Evolutionary conservation across 768 basidiomycete species (phyloP), one percentile per base, ranked within the genome.

Genomic region (Suillus discolor): DNA sequence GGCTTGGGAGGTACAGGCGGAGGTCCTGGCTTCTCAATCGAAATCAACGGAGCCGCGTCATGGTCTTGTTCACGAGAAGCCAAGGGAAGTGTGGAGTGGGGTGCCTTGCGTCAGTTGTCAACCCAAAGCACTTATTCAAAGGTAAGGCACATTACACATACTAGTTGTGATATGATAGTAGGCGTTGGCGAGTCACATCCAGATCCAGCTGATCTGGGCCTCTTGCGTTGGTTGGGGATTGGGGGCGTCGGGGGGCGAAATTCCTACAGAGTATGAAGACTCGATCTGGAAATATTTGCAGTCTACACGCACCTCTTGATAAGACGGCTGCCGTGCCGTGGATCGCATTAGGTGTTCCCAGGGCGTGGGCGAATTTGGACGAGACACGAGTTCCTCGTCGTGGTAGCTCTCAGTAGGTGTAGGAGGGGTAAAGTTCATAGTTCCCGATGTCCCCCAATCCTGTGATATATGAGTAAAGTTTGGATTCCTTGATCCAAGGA

Each of bases 171-270:
- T 69, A 66, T 66, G 65, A 68, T 71, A 61, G 63, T 41, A 64
- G 65, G 75, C 69, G 69, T 72, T 49, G 70, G 75, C 63, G 69
- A 81, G 23, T 78, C 72, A 67, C 57, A 72, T 75, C 70, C 83
- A 75, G 70, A 69, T 45, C 75, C 75, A 16, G 62, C 57, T n/a
- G 72, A 74, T 57, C 73, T 76, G 38, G 72, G 76, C 71, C 77
- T 79, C 69, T 78, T 79, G 54, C 77, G 74, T 41, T 72, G 65
- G 39, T 75, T 38, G 23, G 79, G 81, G 31, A 86, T 74, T 34
- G 86, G 86, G 3, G 86, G 86, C 1, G 86, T 87, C 6, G 86
- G 86, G 53, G 86, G 85, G n/a, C 86, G 82, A 72, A 85, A 87
- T 41, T 79, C 74, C 86, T 86, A 63, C 5, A 59, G 18, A 70